Evolutionary conservation across 1,139 yeast genomes (phyloP), one percentile per base, ranked within the genome.

Genomic region (Candida sp.): DNA sequence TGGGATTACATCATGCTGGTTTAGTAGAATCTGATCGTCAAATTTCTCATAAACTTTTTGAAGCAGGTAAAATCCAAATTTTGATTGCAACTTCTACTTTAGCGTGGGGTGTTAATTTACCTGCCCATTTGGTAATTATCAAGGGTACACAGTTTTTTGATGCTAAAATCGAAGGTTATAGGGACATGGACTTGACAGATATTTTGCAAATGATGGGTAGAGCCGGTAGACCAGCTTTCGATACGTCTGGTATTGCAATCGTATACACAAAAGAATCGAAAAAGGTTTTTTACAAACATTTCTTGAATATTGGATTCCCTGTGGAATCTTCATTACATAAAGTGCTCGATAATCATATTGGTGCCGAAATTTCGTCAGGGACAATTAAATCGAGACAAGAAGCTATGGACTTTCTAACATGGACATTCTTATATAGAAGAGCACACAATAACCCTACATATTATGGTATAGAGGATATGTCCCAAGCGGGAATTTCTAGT

Each of bases 1-100:
- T 95, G 64, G 99, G 96, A 0, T 73, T 93, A 42, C 99, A 93
- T 70, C 99, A 93, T 73, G 99, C 99, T 36, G 99, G 99, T 63
- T 73, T 93, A 44, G 95, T 89, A 19, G 96, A 90, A 52, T 77
- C 85, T 36, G 99, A 93, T 61, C 81, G 99, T 54, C 82, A 83
- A 53, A 81, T 91, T 36, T 84, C 96, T 3, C 99, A 95, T 61
- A 82, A 82, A 52, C 67, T 93, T 33, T 93, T 93, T 64, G 96
- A 90, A 53, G 70, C 77, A 29, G 89, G 88, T 46, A 90, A 89
- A 60, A 83, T 93, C 40, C 99, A 93, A 66, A 84, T 93, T 45
- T 74, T 93, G 46, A 79, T 95, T 44, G 98, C 99, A 0, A 93
- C 99, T 0, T 87, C 97, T 21, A 93, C 99, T 1, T 75, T 95